Percentiles rank a stretch among this genome's conserved stretches.
Evolutionary conservation across 1,284 basidiomycete species (phyloP).

Genomic region (Cryptococcus jaspeensis): DNA sequence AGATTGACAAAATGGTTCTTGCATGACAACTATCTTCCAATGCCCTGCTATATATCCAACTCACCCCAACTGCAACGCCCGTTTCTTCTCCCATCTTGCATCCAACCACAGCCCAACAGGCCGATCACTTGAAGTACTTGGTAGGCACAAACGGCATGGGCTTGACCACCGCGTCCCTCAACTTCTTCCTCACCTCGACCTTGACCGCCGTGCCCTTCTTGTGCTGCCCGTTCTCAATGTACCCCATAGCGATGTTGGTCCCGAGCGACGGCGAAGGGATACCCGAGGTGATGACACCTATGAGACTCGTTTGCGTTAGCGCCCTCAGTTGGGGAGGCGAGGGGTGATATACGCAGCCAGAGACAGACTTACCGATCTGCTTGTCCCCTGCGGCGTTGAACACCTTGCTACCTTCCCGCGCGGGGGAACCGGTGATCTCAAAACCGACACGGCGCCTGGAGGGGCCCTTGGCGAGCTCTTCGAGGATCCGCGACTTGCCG

Average conservation of each 20-base stretch:
- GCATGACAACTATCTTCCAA: too few relatives aligned
- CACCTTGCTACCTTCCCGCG: constrained; percentile 82
- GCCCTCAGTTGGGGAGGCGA: background rate
- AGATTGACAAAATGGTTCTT: too few relatives aligned
- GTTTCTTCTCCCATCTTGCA: background rate
- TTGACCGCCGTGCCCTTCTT: constrained; percentile 78
- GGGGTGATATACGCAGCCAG: background rate
- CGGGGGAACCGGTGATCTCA: constrained; percentile 78
- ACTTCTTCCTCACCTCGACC: constrained; percentile 52
- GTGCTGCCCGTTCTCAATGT: constrained; percentile 76
- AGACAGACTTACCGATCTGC: constrained; percentile 58
- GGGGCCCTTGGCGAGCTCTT: constrained; percentile 78
- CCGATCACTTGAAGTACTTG: constrained; percentile 48
- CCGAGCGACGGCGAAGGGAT: constrained; percentile 90
- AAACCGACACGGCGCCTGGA: constrained; percentile 79
- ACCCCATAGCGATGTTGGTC: constrained; percentile 96
- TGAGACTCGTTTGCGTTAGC: background rate
- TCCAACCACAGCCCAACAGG: too few relatives aligned
- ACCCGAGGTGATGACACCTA: constrained; percentile 82
- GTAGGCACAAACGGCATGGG: constrained; percentile 53
- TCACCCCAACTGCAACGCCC: too few relatives aligned
- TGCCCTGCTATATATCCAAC: too few relatives aligned
- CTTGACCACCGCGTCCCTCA: constrained; percentile 45
- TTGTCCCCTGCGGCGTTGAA: constrained; percentile 60
- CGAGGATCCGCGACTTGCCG: constrained; percentile 73